A percentile compares a stretch with the other conserved stretches of the same genome.
Evolutionary conservation across 768 basidiomycete species (phyloP).

Genomic region (Rhizopogon vulgaris): DNA sequence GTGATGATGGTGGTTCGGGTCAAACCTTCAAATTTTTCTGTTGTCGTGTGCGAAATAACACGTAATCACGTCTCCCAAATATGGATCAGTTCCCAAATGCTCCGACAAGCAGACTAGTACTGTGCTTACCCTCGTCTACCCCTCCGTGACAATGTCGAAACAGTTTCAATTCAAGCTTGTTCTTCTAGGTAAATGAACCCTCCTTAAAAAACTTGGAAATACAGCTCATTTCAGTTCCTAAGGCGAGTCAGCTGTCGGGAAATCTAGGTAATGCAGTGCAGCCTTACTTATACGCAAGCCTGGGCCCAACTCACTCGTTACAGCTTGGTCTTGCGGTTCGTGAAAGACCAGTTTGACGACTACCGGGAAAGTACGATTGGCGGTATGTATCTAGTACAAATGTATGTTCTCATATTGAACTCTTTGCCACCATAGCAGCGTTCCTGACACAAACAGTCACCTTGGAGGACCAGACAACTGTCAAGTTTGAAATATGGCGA

Average conservation of each 20-base stretch:
- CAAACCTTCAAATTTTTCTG: slow-evolving; percentile 27
- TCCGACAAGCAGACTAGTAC: slow-evolving; percentile 21
- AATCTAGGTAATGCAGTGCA: slow-evolving; percentile 63
- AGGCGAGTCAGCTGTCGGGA: slow-evolving; percentile 98
- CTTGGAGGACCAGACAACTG: slow-evolving; percentile 80
- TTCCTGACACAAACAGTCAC: slow-evolving; percentile 98
- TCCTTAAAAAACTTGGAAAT: not conserved
- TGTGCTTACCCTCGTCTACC: slow-evolving; percentile 17
- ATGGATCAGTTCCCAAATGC: not conserved
- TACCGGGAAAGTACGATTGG: slow-evolving; percentile 94
- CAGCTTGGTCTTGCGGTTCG: slow-evolving; percentile 92
- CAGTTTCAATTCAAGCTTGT: slow-evolving; percentile 96
- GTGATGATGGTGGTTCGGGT: slow-evolving; percentile 28
- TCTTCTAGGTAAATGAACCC: slow-evolving; percentile 64
- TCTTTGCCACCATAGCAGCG: slow-evolving; percentile 53
- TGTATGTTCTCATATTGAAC: slow-evolving; percentile 11
- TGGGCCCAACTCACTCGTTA: slow-evolving; percentile 13
- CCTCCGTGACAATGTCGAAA: slow-evolving; percentile 73
- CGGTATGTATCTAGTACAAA: slow-evolving; percentile 37
- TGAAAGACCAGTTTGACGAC: slow-evolving; percentile 94
- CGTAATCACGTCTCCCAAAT: slow-evolving; percentile 13
- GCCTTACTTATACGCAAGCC: slow-evolving; percentile 16
- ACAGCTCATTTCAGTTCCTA: slow-evolving; percentile 10
- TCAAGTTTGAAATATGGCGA: slow-evolving; percentile 98
- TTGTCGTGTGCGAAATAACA: slow-evolving; percentile 23